These are phyloP conservation scores for Suillus subluteus DNA, from an alignment of 768 basidiomycete species.

Conservation along the genomic window DNA sequence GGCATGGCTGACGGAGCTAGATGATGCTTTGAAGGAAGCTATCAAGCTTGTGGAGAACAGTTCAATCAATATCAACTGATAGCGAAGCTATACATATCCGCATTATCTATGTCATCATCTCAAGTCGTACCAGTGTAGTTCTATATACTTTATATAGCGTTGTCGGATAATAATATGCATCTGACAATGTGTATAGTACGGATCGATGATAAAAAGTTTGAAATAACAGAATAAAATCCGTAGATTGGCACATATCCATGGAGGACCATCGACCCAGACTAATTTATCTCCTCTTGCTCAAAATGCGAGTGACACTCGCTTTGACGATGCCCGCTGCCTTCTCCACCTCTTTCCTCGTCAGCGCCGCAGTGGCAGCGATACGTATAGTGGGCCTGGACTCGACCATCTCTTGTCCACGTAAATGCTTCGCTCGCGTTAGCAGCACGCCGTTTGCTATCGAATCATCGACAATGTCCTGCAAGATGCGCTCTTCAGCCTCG, in stretches of 20 bases:
- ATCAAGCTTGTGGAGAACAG: constrained; percentile 17
- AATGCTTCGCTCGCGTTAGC: constrained; percentile 80
- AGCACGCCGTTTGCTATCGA: constrained; percentile 80
- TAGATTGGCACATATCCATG: constrained; percentile 35
- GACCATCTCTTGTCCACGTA: constrained; percentile 81
- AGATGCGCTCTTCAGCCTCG: constrained; percentile 70
- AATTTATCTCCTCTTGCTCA: constrained; percentile 57
- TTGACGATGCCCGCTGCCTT: constrained; percentile 81
- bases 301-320: constrained; percentile 71
- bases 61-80: not conserved
- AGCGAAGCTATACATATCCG: not conserved
- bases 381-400: constrained; percentile 86
- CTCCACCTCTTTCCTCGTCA: constrained; percentile 91
- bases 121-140: not conserved
- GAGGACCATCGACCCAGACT: not conserved
- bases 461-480: constrained; percentile 96
- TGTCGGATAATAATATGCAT: not conserved
- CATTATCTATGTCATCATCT: not conserved
- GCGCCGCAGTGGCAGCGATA: constrained; percentile 75
- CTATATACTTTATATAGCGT: not conserved
- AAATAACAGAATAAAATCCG: constrained; percentile 23
- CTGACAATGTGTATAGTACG: not conserved
- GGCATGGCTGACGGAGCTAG: constrained; percentile 37
- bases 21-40: constrained; percentile 25
- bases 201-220: not conserved